Evolutionary conservation across 1,284 basidiomycete genomes (phyloP).

Genomic region (Wolfiporia cocos): DNA sequence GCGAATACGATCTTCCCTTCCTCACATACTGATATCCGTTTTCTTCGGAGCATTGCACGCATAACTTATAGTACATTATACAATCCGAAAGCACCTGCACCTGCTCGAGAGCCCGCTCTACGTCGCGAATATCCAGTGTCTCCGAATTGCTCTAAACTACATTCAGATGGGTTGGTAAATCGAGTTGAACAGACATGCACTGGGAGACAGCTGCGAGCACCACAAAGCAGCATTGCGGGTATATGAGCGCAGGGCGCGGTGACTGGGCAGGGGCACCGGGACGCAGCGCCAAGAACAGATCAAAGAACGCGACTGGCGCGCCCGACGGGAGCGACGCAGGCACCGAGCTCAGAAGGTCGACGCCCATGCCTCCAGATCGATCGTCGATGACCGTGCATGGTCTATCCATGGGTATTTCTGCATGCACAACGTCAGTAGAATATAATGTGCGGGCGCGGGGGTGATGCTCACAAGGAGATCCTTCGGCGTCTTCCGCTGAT

Average conservation of each 20-base stretch:
- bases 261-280: too few species aligned
- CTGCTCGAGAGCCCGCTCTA: conserved; percentile 1
- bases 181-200: not conserved
- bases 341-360: conserved; percentile 41
- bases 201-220: not conserved
- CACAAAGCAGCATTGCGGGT: conserved; percentile 1
- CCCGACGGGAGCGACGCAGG: not conserved
- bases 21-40: too few species aligned
- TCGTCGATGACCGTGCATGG: conserved; percentile 36
- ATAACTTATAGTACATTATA: conserved; percentile 11
- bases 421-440: not conserved
- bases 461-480: conserved; percentile 61
- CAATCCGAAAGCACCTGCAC: conserved; percentile 5
- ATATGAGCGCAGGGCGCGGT: not conserved
- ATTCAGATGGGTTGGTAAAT: conserved; percentile 6
- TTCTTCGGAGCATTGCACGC: too few species aligned
- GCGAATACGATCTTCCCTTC: too few species aligned
- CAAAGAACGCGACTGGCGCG: not conserved
- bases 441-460: not conserved
- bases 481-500: conserved; percentile 72
- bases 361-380: conserved; percentile 63
- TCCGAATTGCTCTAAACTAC: conserved; percentile 8
- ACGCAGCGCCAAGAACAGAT: not conserved
- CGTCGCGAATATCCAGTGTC: conserved; percentile 1
- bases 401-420: conserved; percentile 60